These are phyloP conservation scores for Cicer chorassanicum DNA, from an alignment of 306 rosid genomes.

Conservation along the genomic window DNA sequence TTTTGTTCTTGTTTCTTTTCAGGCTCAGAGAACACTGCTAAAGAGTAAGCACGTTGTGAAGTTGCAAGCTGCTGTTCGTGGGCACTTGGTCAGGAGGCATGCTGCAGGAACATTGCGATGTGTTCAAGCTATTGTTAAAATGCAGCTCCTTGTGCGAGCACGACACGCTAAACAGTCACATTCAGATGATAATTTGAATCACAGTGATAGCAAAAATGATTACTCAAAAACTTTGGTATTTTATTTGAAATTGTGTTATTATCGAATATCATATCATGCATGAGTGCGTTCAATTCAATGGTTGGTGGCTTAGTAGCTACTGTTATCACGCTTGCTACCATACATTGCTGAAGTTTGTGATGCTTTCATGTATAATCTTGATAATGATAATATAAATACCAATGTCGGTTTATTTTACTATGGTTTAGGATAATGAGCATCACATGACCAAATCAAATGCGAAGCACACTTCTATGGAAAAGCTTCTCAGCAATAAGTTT, in stretches of 20 bases:
- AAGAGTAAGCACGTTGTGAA: conserved; percentile 69
- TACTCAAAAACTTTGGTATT: conserved; percentile 57
- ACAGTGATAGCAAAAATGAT: conserved; percentile 40
- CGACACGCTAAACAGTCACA: conserved; percentile 56
- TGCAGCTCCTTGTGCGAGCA: conserved; percentile 89
- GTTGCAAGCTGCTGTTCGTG: conserved; percentile 95
- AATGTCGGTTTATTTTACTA: conserved; percentile 15
- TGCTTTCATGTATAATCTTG: not conserved
- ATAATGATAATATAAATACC: not conserved
- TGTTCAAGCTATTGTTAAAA: conserved; percentile 79
- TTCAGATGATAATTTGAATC: conserved; percentile 42
- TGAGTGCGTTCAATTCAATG: not conserved
- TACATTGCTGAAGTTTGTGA: not conserved
- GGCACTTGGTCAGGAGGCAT: conserved; percentile 87
- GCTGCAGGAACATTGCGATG: conserved; percentile 94
- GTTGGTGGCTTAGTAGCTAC: not conserved
- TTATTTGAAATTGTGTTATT: conserved; percentile 32
- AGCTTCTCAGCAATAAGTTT: conserved; percentile 78
- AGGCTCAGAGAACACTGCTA: conserved; percentile 67
- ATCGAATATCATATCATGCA: not conserved
- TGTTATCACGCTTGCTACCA: not conserved
- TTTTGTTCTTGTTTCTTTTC: conserved; percentile 38
- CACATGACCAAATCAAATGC: conserved; percentile 47
- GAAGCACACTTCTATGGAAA: conserved; percentile 60
- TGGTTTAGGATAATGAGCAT: conserved; percentile 63